Evolutionary conservation across 2,329 filamentous ascomycete genomes (phyloP).

Genomic region (Ophiostoma quercus): DNA sequence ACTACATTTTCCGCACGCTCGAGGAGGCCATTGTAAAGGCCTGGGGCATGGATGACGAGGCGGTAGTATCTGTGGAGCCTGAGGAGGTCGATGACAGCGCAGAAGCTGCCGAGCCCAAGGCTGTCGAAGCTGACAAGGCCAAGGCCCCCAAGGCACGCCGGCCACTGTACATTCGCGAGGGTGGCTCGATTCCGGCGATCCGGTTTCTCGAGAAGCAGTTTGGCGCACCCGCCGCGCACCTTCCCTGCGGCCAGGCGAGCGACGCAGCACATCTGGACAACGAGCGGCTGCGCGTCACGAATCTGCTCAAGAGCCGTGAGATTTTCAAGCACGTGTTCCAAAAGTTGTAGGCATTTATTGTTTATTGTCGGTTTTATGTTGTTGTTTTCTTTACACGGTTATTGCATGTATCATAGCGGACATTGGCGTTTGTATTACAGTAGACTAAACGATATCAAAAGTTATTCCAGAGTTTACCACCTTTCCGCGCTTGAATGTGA

Average conservation of each 20-base stretch:
- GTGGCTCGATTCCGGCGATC: constrained; percentile 90
- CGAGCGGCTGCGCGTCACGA: constrained; percentile 80
- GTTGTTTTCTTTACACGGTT: background rate
- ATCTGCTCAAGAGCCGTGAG: constrained; percentile 84
- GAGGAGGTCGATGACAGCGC: background rate
- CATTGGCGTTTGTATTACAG: background rate
- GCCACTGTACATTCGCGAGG: constrained; percentile 90
- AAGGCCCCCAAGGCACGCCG: constrained; percentile 41
- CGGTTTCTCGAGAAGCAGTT: constrained; percentile 94
- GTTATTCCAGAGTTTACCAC: background rate
- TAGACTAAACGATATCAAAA: background rate
- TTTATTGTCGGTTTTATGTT: background rate
- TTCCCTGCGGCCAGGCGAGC: constrained; percentile 91
- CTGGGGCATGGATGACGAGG: constrained; percentile 57
- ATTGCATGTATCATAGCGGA: constrained; percentile 11
- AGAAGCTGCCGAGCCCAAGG: background rate
- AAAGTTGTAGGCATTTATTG: constrained; percentile 43
- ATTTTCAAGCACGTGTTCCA: constrained; percentile 85
- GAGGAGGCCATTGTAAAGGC: constrained; percentile 78
- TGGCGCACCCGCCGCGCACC: constrained; percentile 78
- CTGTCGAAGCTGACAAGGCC: background rate
- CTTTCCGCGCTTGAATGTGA: background rate
- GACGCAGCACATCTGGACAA: constrained; percentile 94
- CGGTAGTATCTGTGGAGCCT: background rate
- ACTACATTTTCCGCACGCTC: constrained; percentile 84